phyloP scores from a whole-genome alignment of 2,329 filamentous ascomycete genomes.

The Fusarium devonianum region DNA sequence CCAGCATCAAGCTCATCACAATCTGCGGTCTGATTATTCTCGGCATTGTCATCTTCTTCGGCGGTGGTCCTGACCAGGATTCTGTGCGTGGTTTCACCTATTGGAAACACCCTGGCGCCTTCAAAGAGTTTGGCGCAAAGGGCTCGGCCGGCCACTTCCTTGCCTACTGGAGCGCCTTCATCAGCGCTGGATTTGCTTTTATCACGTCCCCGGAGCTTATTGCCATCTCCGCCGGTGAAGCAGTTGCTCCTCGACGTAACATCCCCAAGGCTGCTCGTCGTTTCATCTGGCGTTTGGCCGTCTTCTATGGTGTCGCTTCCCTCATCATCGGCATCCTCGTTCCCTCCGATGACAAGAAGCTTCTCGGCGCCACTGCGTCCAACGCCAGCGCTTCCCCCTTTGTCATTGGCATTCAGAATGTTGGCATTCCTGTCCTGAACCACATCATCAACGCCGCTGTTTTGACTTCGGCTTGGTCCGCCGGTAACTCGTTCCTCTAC shows the following conservation, averaged over 20 bases:
- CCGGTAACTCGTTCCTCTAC: slow-evolving; percentile 68
- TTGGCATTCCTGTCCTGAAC: slow-evolving; percentile 68
- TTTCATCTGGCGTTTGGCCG: slow-evolving; percentile 42
- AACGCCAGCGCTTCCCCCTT: slow-evolving; percentile 65
- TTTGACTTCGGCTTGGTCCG: slow-evolving; percentile 69
- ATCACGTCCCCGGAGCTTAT: slow-evolving; percentile 41
- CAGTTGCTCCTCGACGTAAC: slow-evolving; percentile 43
- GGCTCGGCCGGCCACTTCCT: slow-evolving; percentile 62
- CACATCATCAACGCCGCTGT: slow-evolving; percentile 73
- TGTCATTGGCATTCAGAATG: slow-evolving; percentile 70
- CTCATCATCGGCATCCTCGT: slow-evolving; percentile 18
- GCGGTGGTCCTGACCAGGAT: slow-evolving; percentile 57
- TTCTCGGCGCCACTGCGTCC: slow-evolving; percentile 56
- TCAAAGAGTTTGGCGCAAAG: slow-evolving; percentile 56
- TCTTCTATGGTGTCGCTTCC: slow-evolving; percentile 39
- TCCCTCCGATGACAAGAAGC: slow-evolving; percentile 54
- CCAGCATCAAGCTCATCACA: slow-evolving; percentile 65
- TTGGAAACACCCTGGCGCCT: slow-evolving; percentile 53
- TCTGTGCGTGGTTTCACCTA: slow-evolving; percentile 51
- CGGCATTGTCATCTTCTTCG: slow-evolving; percentile 55
- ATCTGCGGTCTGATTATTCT: slow-evolving; percentile 66
- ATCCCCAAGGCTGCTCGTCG: slow-evolving; percentile 43
- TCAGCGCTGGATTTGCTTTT: slow-evolving; percentile 57
- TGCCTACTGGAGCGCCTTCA: slow-evolving; percentile 65
- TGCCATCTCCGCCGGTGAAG: slow-evolving; percentile 44